phyloP scores from a whole-genome alignment of 2,329 filamentous ascomycete species.

The Paecilomyces dactylethromorphus region DNA sequence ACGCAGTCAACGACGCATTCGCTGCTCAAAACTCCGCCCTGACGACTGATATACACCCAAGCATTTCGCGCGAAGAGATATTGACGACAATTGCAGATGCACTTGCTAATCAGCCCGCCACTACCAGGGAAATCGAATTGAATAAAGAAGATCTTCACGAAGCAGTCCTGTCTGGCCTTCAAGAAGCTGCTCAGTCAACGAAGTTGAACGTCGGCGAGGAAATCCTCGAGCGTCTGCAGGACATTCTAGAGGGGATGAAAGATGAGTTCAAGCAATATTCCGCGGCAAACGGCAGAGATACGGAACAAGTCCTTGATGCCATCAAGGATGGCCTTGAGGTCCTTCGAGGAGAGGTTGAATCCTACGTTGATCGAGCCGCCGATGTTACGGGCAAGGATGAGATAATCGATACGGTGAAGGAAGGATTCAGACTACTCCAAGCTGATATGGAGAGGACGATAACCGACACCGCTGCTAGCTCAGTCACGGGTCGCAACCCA shows the following conservation, averaged over 20 bases:
- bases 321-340: constrained; percentile 82
- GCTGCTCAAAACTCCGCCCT: constrained; percentile 29
- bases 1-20: constrained; percentile 19
- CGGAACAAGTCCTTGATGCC: constrained; percentile 81
- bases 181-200: constrained; percentile 46
- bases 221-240: constrained; percentile 53
- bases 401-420: constrained; percentile 63
- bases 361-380: constrained; percentile 67
- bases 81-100: constrained; percentile 54
- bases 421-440: constrained; percentile 57
- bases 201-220: constrained; percentile 49
- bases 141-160: constrained; percentile 51
- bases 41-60: constrained; percentile 28
- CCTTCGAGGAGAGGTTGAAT: constrained; percentile 72
- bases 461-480: constrained; percentile 32
- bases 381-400: constrained; percentile 69
- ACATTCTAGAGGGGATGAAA: constrained; percentile 55
- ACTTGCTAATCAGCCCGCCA: constrained; percentile 41
- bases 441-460: constrained; percentile 50
- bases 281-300: constrained; percentile 70
- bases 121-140: constrained; percentile 54
- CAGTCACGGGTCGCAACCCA: constrained; percentile 25
- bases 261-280: constrained; percentile 70
- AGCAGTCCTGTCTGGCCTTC: constrained; percentile 51
- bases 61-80: constrained; percentile 49